Conservation (phyloP, 2,329 filamentous ascomycete genomes). For the Botrytis deweyae region DNA sequence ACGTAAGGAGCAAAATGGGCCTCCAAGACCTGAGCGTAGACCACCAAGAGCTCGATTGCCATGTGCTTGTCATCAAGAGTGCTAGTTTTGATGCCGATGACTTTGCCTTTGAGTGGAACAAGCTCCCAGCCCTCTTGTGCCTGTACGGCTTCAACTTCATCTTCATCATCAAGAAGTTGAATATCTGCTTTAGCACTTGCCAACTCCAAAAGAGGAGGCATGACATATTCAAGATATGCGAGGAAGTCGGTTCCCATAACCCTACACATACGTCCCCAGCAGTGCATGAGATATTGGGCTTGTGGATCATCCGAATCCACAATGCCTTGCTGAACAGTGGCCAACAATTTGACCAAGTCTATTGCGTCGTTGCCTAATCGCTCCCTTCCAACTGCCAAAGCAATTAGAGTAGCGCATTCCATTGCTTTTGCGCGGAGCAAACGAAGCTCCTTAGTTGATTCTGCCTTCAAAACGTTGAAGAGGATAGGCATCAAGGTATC, state of each 20-base stretch:
- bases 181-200: constrained; percentile 96
- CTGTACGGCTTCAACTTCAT: constrained; percentile 87
- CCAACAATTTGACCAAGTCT: constrained; percentile 82
- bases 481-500: constrained; percentile 92
- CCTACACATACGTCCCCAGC: constrained; percentile 98
- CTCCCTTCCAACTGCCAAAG: constrained; percentile 90
- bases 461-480: constrained; percentile 82
- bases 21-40: constrained; percentile 96
- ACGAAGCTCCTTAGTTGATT: constrained; percentile 91
- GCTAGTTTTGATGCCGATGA: constrained; percentile 97
- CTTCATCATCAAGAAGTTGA: constrained; percentile 91
- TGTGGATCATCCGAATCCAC: constrained; percentile 92
- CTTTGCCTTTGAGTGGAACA: constrained; percentile 93
- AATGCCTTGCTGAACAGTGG: constrained; percentile 81
- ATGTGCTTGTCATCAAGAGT: constrained; percentile 98
- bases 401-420: constrained; percentile 97
- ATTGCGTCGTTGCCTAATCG: constrained; percentile 86
- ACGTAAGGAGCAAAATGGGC: constrained; percentile 90
- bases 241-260: constrained; percentile 89
- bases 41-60: constrained; percentile 96
- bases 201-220: constrained; percentile 88
- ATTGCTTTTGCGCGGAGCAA: constrained; percentile 94
- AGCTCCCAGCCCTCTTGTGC: constrained; percentile 98
- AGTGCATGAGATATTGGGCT: constrained; percentile 95
- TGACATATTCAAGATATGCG: constrained; percentile 87